Evolutionary conservation across 1,284 basidiomycete species (phyloP).

Genomic region (Cryptococcus wingfieldii): DNA sequence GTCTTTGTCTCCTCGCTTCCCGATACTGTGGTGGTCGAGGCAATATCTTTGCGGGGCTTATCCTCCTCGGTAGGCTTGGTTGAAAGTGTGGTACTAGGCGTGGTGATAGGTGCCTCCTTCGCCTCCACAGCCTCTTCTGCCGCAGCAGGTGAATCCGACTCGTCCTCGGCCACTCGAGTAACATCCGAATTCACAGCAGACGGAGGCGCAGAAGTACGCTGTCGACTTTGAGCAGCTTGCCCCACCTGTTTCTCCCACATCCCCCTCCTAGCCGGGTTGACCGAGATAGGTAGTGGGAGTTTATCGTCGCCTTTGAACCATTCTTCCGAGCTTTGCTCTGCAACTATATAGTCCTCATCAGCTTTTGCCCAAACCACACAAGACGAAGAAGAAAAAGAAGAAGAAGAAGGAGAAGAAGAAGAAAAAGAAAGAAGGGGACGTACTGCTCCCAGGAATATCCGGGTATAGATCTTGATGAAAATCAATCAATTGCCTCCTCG

Average conservation of each 20-base stretch:
- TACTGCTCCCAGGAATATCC: conserved; percentile 32
- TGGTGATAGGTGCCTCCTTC: no score
- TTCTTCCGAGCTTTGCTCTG: conserved; percentile 39
- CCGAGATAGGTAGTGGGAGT: conserved; percentile 23
- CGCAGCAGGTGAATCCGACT: not conserved
- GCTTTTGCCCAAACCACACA: not conserved
- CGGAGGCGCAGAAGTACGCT: no score
- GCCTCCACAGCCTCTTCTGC: no score
- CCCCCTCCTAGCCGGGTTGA: conserved; percentile 33
- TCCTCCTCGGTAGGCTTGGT: not conserved
- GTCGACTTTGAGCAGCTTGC: conserved; percentile 1
- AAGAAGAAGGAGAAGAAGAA: no score
- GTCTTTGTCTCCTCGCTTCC: no score
- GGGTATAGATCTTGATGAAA: conserved; percentile 51
- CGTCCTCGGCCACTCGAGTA: no score
- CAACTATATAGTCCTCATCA: conserved; percentile 21
- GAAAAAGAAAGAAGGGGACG: conserved; percentile 6
- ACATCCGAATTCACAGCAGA: no score
- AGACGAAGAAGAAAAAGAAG: not conserved
- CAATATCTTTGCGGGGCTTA: not conserved
- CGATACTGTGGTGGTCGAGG: not conserved
- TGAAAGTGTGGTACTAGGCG: not conserved
- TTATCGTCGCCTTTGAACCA: conserved; percentile 45
- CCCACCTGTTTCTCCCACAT: conserved; percentile 27
- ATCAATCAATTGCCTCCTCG: conserved; percentile 50